Percentiles rank a stretch among this genome's conserved stretches.
Evolutionary conservation across 2,329 filamentous ascomycete species (phyloP).

Genomic region (Zelopaecilomyces penicillatus): DNA sequence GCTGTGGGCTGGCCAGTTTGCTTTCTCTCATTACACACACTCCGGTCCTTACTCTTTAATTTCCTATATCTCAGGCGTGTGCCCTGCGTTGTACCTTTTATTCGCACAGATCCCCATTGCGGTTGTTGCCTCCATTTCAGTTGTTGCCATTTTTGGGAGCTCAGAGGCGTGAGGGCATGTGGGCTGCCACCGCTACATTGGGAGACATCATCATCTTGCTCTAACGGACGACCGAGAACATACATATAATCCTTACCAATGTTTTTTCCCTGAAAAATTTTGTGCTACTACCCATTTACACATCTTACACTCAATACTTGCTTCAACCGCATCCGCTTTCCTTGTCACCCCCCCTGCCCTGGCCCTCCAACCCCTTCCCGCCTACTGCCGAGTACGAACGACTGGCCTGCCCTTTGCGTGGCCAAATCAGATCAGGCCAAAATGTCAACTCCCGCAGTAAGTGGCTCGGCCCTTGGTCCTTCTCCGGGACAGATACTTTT

Average conservation of each 20-base stretch:
- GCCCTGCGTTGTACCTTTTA: not conserved
- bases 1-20: no score
- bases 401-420: slow-evolving; percentile 9
- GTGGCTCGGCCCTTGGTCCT: slow-evolving; percentile 11
- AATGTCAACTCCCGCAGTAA: slow-evolving; percentile 17
- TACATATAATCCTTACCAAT: no score
- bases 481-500: slow-evolving; percentile 6
- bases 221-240: not conserved
- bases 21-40: not conserved
- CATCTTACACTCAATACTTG: not conserved
- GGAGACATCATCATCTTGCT: slow-evolving; percentile 4
- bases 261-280: no score
- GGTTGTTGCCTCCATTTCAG: not conserved
- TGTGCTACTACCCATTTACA: not conserved
- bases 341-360: slow-evolving; percentile 5
- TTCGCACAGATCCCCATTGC: not conserved
- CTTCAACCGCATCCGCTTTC: not conserved
- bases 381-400: slow-evolving; percentile 5
- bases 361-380: slow-evolving; percentile 3
- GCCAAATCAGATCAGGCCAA: slow-evolving; percentile 10
- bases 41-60: not conserved
- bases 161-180: not conserved
- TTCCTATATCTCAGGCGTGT: not conserved
- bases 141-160: slow-evolving; percentile 1
- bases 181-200: slow-evolving; percentile 3